phyloP scores from a whole-genome alignment of 257 asterid species.

The Lavandula angustifolia region DNA sequence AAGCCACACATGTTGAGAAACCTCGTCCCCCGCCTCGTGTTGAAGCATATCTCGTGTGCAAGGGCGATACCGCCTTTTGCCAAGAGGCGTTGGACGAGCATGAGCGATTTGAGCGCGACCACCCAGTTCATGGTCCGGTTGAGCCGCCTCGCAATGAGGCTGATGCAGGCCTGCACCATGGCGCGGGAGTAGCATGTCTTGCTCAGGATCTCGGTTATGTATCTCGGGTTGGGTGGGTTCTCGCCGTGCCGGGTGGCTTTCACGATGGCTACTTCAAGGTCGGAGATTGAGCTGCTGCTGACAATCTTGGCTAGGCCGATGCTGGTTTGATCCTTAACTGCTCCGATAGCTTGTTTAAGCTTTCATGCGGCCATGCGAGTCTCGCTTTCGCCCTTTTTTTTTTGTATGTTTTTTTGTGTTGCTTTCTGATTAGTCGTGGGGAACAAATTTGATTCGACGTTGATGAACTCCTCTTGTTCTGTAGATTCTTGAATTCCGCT shows the following conservation, averaged over 20 bases:
- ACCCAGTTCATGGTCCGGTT: slow-evolving; percentile 85
- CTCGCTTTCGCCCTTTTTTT: no score
- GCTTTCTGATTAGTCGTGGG: no score
- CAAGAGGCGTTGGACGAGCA: slow-evolving; percentile 75
- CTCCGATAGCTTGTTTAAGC: slow-evolving; percentile 65
- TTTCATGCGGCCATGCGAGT: slow-evolving; percentile 69
- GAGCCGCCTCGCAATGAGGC: slow-evolving; percentile 64
- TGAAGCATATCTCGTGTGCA: slow-evolving; percentile 72
- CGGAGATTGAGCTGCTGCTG: slow-evolving; percentile 50
- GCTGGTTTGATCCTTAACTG: slow-evolving; percentile 81
- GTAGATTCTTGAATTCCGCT: no score
- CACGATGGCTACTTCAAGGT: slow-evolving; percentile 76
- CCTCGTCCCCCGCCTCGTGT: slow-evolving; percentile 70
- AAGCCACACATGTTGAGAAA: slow-evolving; percentile 81
- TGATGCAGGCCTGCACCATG: slow-evolving; percentile 56
- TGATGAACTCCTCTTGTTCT: no score
- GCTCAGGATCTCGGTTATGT: slow-evolving; percentile 60
- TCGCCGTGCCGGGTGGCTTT: slow-evolving; percentile 90
- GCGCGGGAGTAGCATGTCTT: slow-evolving; percentile 61
- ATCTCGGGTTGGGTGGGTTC: slow-evolving; percentile 70
- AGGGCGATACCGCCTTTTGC: slow-evolving; percentile 53
- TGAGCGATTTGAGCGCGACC: slow-evolving; percentile 77
- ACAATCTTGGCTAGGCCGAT: slow-evolving; percentile 76
- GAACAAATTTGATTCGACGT: no score
- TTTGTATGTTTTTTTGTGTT: no score